Conservation (phyloP, 352 stramenopile genomes). For the Thraustochytrium sp. region DNA sequence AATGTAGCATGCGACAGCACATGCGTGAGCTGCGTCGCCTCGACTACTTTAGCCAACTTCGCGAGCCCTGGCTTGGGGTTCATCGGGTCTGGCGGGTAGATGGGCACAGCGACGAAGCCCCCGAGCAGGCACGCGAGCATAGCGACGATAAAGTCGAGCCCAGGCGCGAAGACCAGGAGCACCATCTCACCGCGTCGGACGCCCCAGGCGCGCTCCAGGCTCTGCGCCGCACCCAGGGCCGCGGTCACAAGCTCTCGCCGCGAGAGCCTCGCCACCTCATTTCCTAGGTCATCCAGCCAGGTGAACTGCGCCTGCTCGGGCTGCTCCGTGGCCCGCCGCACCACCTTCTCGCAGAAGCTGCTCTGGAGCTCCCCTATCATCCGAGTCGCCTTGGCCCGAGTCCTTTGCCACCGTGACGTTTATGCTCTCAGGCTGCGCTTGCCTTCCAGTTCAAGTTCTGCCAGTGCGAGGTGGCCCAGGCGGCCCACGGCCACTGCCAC, state of each 20-base stretch:
- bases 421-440: too few species aligned
- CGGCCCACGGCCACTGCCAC: too few species aligned
- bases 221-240: neutral
- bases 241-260: neutral
- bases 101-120: slow-evolving; percentile 83
- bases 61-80: neutral
- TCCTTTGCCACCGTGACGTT: too few species aligned
- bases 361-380: too few species aligned
- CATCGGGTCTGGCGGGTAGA: slow-evolving; percentile 70
- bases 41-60: neutral
- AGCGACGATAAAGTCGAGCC: slow-evolving; percentile 91
- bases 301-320: neutral
- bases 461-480: too few species aligned
- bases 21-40: slow-evolving; percentile 49
- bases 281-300: neutral
- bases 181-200: slow-evolving; percentile 63
- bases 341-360: too few species aligned
- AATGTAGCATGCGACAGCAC: neutral
- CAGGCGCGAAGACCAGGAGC: slow-evolving; percentile 94
- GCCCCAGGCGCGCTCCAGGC: neutral
- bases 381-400: too few species aligned
- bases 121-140: slow-evolving; percentile 90
- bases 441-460: too few species aligned
- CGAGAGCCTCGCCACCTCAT: neutral
- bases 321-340: neutral